Evolutionary conservation across 345 rosid genomes (phyloP).

Genomic region (Citrus hindsii): DNA sequence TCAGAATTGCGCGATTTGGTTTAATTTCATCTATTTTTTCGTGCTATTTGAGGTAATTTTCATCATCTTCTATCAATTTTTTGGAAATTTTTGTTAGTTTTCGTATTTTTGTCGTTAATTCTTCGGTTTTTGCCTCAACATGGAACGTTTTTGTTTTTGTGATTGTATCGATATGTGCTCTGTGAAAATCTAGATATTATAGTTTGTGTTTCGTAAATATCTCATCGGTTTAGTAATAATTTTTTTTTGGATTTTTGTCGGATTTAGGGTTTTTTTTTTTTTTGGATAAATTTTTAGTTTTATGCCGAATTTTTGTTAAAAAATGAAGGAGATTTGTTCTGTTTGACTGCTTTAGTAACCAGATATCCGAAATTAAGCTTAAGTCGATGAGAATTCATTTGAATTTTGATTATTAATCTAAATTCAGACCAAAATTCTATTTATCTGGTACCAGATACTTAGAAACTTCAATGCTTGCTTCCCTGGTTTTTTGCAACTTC

Average conservation of each 20-base stretch:
- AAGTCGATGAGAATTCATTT: background rate
- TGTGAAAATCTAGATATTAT: background rate
- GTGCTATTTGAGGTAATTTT: slow-evolving; percentile 7
- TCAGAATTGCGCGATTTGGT: background rate
- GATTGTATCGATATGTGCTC: background rate
- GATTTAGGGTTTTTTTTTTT: background rate
- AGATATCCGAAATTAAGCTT: background rate
- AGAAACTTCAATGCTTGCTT: background rate
- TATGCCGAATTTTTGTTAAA: background rate
- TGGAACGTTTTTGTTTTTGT: background rate
- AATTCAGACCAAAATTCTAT: background rate
- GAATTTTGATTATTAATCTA: background rate
- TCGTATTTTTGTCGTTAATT: background rate
- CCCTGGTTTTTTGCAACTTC: background rate
- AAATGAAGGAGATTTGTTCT: background rate
- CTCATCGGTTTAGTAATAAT: background rate
- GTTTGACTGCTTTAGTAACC: background rate
- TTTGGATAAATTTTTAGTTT: background rate
- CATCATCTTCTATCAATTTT: background rate
- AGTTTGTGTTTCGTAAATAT: background rate
- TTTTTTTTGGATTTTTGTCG: background rate
- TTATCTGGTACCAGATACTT: background rate
- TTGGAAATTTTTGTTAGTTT: background rate
- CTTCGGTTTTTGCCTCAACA: background rate
- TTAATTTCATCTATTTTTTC: slow-evolving; percentile 8